Base-by-base conservation (phyloP, 2,329 filamentous ascomycete species). In the Pseudogymnoascus sp. region DNA sequence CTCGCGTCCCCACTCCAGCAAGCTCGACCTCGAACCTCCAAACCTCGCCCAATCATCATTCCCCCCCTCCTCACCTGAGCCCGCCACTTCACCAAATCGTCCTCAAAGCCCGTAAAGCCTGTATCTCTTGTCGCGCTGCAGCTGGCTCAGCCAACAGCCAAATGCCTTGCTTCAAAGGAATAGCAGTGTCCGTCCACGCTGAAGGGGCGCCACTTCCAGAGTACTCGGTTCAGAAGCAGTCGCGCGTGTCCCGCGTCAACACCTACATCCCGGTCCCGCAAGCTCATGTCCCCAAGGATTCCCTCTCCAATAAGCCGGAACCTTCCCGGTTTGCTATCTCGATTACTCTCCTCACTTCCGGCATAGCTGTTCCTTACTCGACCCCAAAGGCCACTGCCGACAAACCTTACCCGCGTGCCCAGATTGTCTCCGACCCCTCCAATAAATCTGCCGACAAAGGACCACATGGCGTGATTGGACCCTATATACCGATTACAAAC, bases 161-260 rank as follows among this genome's bases (percentile, higher is more conserved):
- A 69, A 90, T 90, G 95, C 95, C 95, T 81, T 97, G 93, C 86
- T 99, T 97, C 82, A 96, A 97, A 82, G 95, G 95, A 78, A 92
- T 99, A 79, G 93, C 95, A 72, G 93, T 97, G 75, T 96, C 91
- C 84, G 96, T 97, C 76, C 95, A 99, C 79, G 84, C 86, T 64
- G 87, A 88, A 74, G 84, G 83, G 67, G 81, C 91, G 70, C 93
- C 95, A 69, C 86, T 99, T 69, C 83, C 92, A 66, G 95, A 99
- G 78, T 89, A 96, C 79, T 93, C 93, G 72, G 89, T 97, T 70
- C 93, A 97, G 79, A 95, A 92, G 75, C 91, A 97, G 77, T 92
- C 91, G 64, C 89, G 91, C 71, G 84, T 91, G 67, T 93, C 91
- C 67, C 89, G 95, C 73, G 97, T 99, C 78, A 96, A 92, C 74